phyloP scores from a whole-genome alignment of 345 rosid species.

The Euphorbia pulcherrima region DNA sequence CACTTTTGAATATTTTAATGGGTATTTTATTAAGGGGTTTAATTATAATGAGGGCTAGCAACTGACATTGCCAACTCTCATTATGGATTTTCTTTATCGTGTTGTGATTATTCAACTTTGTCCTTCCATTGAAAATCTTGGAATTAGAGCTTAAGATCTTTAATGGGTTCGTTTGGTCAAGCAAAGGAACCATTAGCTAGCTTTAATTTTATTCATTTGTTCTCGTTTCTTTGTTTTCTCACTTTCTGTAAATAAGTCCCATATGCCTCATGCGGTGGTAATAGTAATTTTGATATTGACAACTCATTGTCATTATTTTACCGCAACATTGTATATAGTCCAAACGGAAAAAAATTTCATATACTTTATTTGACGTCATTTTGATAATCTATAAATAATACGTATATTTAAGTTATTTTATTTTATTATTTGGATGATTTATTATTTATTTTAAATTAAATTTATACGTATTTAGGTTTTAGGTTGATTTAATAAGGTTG shows the following conservation, averaged over 20 bases:
- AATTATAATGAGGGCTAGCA: constrained; percentile 25
- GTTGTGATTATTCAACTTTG: constrained; percentile 18
- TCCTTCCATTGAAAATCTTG: constrained; percentile 31
- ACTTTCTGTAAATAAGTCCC: constrained; percentile 2
- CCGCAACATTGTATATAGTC: neutral
- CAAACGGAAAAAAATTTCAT: no score
- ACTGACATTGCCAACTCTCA: constrained; percentile 58
- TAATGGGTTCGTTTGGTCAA: constrained; percentile 52
- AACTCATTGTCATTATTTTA: constrained; percentile 10
- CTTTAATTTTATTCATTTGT: constrained; percentile 16
- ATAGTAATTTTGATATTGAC: neutral
- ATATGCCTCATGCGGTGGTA: constrained; percentile 12
- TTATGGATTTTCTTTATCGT: constrained; percentile 23
- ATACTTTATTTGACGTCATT: no score
- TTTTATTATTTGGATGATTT: no score
- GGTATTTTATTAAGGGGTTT: constrained; percentile 14
- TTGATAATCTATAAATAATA: no score
- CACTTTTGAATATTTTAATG: constrained; percentile 16
- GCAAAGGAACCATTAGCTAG: constrained; percentile 36
- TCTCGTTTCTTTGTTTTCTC: neutral
- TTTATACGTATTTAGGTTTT: no score
- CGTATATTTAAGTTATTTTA: no score
- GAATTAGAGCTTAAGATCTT: constrained; percentile 41
- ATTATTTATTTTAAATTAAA: no score
- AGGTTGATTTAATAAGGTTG: no score